phyloP scores from a whole-genome alignment of 192 early-diverging fungal genomes.

The Martensiomyces pterosporus region DNA sequence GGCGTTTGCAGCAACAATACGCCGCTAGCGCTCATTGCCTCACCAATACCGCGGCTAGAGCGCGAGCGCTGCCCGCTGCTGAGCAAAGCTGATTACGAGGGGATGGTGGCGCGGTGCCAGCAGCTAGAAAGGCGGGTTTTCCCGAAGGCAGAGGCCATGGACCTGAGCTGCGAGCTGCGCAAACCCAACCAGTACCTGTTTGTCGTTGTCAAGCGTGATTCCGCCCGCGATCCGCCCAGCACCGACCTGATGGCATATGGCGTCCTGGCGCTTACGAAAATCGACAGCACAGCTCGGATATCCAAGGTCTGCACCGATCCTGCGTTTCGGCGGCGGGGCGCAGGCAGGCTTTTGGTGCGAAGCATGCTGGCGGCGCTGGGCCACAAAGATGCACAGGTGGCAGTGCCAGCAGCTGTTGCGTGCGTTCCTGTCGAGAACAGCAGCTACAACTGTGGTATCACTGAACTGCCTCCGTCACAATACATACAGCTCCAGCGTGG shows the following conservation, averaged over 20 bases:
- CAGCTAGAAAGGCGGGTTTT: slow-evolving; percentile 23
- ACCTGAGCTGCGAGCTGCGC: slow-evolving; percentile 10
- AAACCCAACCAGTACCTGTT: slow-evolving; percentile 19
- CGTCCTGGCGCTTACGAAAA: slow-evolving; percentile 7
- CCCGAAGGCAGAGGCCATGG: slow-evolving; percentile 27
- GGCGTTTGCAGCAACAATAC: no score
- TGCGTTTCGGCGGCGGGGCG: slow-evolving; percentile 3
- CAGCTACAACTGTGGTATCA: not conserved
- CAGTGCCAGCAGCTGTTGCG: no score
- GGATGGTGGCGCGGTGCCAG: slow-evolving; percentile 11
- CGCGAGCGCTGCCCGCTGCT: slow-evolving; percentile 5
- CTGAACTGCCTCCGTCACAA: not conserved
- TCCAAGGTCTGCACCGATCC: slow-evolving; percentile 22
- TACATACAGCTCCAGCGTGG: not conserved
- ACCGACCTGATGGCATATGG: slow-evolving; percentile 7
- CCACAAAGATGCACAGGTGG: not conserved
- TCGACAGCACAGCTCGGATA: slow-evolving; percentile 14
- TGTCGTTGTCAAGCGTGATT: slow-evolving; percentile 2
- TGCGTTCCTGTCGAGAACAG: not conserved
- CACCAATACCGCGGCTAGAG: slow-evolving; percentile 7
- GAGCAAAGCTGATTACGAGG: slow-evolving; percentile 2
- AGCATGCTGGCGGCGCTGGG: slow-evolving; percentile 12
- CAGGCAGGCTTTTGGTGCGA: slow-evolving; percentile 10
- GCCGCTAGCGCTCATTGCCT: slow-evolving; percentile 2
- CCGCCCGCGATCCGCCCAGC: not conserved